Evolutionary conservation across 2,329 filamentous ascomycete genomes (phyloP), one percentile per base, ranked within the genome.

Genomic region (Cytospora chrysosperma): DNA sequence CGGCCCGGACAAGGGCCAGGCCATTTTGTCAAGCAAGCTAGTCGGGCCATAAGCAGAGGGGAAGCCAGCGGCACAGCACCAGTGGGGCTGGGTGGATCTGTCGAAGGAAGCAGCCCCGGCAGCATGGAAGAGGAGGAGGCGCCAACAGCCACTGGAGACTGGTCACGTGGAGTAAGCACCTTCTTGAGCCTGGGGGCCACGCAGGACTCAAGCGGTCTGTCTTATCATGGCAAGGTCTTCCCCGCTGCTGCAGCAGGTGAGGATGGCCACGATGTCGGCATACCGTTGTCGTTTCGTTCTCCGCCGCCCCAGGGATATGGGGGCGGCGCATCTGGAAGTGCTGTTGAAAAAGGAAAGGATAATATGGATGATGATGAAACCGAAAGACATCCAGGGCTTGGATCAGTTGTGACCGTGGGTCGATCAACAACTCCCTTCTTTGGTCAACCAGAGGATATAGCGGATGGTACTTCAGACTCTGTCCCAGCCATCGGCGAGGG

Each of bases 141-240:
- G 28, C 30, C 61, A 32, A 54, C 56, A 40, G 51, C 32, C 30
- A n/a, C 60, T 27, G 47, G 30, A n/a, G 27, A 54, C 32, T 24
- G 57, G 65, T 72, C 72, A 73, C 71, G 70, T 72, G 71, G 70
- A 67, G 61, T 70, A 68, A 72, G 67, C 70, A 67, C 63, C 67
- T 63, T 67, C 58, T 53, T 60, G 66, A 64, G 63, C 58, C 61
- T 57, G 50, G 68, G 27, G 51, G 50, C 49, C 30, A 63, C 37
- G 3, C 58, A 67, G 32, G 52, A 51, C 43, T 50, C 56, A 43
- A 32, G 49, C 37, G 52, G 62, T 50, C 51, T 57, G 59, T 54
- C 65, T 58, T 40, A 34, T 40, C 40, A 27, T 26, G 40, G n/a
- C 30, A 37, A 50, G 50, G 30, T 54, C 28, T 51, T 43, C 59